Evolutionary conservation across 148 eudicot genomes (phyloP), one percentile per base, ranked within the genome.

Genomic region (Gaultheria prostrata): DNA sequence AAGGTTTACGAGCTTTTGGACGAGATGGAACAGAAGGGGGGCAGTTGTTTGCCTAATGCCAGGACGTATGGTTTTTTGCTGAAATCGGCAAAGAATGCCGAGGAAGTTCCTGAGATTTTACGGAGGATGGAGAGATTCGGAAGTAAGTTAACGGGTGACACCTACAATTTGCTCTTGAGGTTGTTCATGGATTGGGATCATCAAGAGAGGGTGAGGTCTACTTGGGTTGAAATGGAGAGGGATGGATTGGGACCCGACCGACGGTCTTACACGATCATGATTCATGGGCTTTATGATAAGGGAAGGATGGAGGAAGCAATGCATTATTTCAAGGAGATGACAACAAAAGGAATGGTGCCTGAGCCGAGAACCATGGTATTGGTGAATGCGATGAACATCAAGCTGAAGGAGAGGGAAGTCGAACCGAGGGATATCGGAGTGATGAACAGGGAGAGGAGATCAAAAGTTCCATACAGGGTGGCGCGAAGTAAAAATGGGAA

Each of bases 221-320:
- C 85, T 32, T 95, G 98, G 98, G 82, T 53, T 78, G 89, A 85
- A 72, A 95, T 95, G 98, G 93, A 87, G 85, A 92, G 82, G 83
- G 86, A 87, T 46, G 96, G 98, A 67, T 10, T 88, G 77, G 98
- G 98, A 76, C 98, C 93, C 9, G 98, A 95, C 78, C 94, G 85
- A 76, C 78, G 95, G 78, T 93, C 95, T 18, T 95, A 94, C 59
- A 91, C 98, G 0, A 82, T 95, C 49, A 87, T 95, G 89, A 80
- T 95, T 82, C 98, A 94, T 76, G 92, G 95, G 80, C 87, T 89
- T 84, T 91, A 78, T 84, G 89, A 88, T 9, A 87, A 86, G 83
- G 94, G 90, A 48, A 90, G 81, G 83, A 33, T 90, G 13, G 86
- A 88, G 83, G 92, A 87, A 11, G 98, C 95, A 1, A 71, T 92